Percentiles rank a stretch among this genome's conserved stretches.
Conservation (phyloP, 2,329 filamentous ascomycete genomes). For the Ceratocystis smalleyi region DNA sequence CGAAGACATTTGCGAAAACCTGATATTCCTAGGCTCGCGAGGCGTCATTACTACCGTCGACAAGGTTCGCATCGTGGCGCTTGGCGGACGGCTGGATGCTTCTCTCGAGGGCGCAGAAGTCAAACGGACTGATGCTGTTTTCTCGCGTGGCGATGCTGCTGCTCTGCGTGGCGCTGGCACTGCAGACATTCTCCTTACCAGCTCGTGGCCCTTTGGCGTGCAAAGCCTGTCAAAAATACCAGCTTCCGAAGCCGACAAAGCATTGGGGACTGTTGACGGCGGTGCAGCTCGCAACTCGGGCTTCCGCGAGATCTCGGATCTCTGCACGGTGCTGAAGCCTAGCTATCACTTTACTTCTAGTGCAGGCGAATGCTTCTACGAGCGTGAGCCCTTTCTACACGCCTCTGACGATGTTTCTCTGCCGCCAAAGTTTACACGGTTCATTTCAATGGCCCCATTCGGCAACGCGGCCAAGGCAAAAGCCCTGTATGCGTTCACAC, state of each 20-base stretch:
- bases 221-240: conserved; percentile 50
- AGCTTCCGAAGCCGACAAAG: conserved; percentile 23
- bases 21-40: conserved; percentile 78
- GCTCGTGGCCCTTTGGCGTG: conserved; percentile 67
- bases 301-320: conserved; percentile 57
- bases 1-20: conserved; percentile 70
- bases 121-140: conserved; percentile 61
- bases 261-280: not conserved
- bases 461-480: conserved; percentile 66
- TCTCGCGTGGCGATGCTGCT: conserved; percentile 62
- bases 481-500: conserved; percentile 60
- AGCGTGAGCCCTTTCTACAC: conserved; percentile 79
- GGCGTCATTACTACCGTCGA: conserved; percentile 80
- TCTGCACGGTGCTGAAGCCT: conserved; percentile 69
- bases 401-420: conserved; percentile 31
- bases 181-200: conserved; percentile 76
- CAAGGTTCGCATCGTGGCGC: conserved; percentile 69
- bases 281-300: conserved; percentile 21
- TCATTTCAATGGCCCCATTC: conserved; percentile 73
- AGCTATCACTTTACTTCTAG: conserved; percentile 76
- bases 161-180: conserved; percentile 58
- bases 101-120: conserved; percentile 47
- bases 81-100: conserved; percentile 60
- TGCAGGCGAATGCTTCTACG: conserved; percentile 53
- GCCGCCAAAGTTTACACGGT: conserved; percentile 49